Conservation (phyloP, 441 rosid genomes). For the Populus trichocarpa region DNA sequence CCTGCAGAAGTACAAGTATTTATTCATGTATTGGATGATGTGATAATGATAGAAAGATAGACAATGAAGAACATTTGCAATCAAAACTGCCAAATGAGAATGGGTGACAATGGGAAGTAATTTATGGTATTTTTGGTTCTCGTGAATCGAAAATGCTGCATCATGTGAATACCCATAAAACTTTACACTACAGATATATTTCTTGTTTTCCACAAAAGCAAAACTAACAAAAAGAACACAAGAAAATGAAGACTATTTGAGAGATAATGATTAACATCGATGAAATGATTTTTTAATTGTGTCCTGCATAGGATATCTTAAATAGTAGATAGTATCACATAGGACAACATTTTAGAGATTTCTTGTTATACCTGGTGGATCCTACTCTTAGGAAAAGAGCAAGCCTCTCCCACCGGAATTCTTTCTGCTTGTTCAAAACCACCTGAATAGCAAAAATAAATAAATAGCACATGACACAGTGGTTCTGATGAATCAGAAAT, state of each 20-base stretch:
- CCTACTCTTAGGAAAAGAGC: conserved; percentile 69
- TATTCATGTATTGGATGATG: neutral
- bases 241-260: neutral
- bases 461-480: neutral
- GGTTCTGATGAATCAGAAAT: neutral
- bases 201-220: neutral
- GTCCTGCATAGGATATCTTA: neutral
- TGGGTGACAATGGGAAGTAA: neutral
- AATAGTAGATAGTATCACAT: neutral
- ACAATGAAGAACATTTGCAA: neutral
- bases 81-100: neutral
- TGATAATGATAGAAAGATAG: neutral
- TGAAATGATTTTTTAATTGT: neutral
- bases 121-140: neutral
- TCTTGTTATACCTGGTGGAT: conserved; percentile 48
- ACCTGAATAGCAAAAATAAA: conserved; percentile 44
- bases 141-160: neutral
- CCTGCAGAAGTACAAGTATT: conserved; percentile 41
- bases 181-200: neutral
- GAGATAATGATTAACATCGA: conserved; percentile 4
- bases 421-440: conserved; percentile 70
- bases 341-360: neutral
- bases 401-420: conserved; percentile 85
- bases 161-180: neutral
- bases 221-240: neutral